Evolutionary conservation across 1,284 basidiomycete genomes (phyloP).

Genomic region (Sporisorium reilianum): DNA sequence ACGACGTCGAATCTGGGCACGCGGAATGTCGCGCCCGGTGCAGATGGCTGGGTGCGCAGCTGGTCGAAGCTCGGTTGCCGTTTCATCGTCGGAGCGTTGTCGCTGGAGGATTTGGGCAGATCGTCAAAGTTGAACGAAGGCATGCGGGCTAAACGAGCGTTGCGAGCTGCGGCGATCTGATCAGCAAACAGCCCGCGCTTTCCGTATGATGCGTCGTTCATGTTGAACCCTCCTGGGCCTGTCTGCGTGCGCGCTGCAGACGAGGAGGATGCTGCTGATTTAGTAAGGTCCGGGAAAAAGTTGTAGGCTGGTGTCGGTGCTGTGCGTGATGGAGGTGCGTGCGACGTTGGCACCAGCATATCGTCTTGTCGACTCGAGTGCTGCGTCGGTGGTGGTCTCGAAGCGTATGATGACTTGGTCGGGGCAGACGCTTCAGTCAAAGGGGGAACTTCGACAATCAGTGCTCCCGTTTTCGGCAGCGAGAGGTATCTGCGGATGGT

Average conservation of each 20-base stretch:
- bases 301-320: conserved; percentile 17
- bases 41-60: conserved; percentile 5
- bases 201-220: conserved; percentile 37
- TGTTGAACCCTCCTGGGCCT: conserved; percentile 9
- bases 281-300: conserved; percentile 35
- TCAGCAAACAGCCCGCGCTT: conserved; percentile 42
- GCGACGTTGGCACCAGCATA: neutral
- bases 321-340: conserved; percentile 8
- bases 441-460: conserved; percentile 28
- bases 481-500: conserved; percentile 71
- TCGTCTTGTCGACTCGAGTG: conserved; percentile 9
- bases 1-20: conserved; percentile 33
- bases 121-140: conserved; percentile 37
- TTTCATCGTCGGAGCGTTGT: conserved; percentile 6
- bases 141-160: conserved; percentile 31
- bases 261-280: conserved; percentile 9
- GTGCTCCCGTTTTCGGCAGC: conserved; percentile 58
- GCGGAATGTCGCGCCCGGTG: conserved; percentile 12
- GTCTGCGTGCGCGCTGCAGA: neutral
- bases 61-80: conserved; percentile 39
- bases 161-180: conserved; percentile 39
- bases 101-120: conserved; percentile 8
- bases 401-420: neutral
- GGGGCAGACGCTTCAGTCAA: neutral
- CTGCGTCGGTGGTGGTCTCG: conserved; percentile 1